phyloP scores from a whole-genome alignment of 2,329 filamentous ascomycete genomes.

The Penicillium occitanis region DNA sequence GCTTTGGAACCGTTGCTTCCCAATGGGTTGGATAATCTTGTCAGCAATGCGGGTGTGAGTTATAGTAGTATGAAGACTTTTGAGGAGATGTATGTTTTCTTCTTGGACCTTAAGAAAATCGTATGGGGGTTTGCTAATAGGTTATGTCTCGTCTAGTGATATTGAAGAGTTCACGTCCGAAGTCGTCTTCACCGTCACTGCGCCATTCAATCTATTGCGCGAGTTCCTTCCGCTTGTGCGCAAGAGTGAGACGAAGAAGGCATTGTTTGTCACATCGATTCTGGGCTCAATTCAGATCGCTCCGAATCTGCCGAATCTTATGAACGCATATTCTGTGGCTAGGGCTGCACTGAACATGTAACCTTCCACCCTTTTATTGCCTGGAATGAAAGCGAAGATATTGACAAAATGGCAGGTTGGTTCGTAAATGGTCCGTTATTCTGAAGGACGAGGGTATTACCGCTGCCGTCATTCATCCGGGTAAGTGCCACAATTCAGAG shows the following conservation, averaged over 20 bases:
- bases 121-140: background rate
- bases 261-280: slow-evolving; percentile 43
- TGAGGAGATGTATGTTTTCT: background rate
- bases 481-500: background rate
- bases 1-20: background rate
- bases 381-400: background rate
- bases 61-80: slow-evolving; percentile 3
- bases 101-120: no score
- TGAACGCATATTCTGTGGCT: slow-evolving; percentile 12
- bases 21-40: slow-evolving; percentile 6
- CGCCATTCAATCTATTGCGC: slow-evolving; percentile 29
- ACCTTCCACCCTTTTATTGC: background rate
- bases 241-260: slow-evolving; percentile 41
- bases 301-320: background rate
- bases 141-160: background rate
- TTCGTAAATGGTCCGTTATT: slow-evolving; percentile 11
- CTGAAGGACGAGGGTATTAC: slow-evolving; percentile 13
- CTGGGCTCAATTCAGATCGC: slow-evolving; percentile 43
- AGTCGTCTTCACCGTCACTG: slow-evolving; percentile 34
- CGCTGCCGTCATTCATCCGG: slow-evolving; percentile 8
- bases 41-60: slow-evolving; percentile 1
- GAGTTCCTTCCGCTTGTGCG: slow-evolving; percentile 38
- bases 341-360: slow-evolving; percentile 14
- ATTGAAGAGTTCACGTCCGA: slow-evolving; percentile 5
- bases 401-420: slow-evolving; percentile 2